Evolutionary conservation across 2,329 filamentous ascomycete genomes (phyloP).

Genomic region (Curvularia eragrostidis): DNA sequence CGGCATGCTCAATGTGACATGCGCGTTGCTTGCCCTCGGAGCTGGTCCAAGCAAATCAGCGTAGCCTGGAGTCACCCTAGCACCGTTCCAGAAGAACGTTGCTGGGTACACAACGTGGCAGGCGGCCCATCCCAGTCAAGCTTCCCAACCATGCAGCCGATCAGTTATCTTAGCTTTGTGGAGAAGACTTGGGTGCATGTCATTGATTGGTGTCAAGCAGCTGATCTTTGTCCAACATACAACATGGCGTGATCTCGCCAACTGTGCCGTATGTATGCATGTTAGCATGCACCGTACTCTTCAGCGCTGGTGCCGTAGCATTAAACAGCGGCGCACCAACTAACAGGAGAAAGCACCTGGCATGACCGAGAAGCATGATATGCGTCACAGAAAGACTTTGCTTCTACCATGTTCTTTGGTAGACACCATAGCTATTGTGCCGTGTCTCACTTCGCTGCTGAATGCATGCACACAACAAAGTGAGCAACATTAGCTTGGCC

Average conservation of each 20-base stretch:
- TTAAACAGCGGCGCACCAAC: constrained; percentile 1
- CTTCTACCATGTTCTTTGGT: constrained; percentile 24
- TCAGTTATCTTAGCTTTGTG: constrained; percentile 10
- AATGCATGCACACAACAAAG: constrained; percentile 11
- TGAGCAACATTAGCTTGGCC: background rate
- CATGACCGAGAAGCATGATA: background rate
- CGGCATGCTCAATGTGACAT: constrained; percentile 34
- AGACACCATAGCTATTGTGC: constrained; percentile 23
- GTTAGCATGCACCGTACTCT: constrained; percentile 13
- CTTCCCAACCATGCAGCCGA: constrained; percentile 12
- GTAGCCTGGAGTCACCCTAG: constrained; percentile 21
- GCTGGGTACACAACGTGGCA: constrained; percentile 14
- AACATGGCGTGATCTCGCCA: constrained; percentile 9
- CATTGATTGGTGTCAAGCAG: constrained; percentile 22
- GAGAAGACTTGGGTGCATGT: constrained; percentile 10
- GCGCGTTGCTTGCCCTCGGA: constrained; percentile 6
- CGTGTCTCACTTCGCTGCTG: constrained; percentile 13
- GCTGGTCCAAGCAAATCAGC: constrained; percentile 23
- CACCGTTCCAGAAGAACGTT: constrained; percentile 36
- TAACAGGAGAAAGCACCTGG: background rate
- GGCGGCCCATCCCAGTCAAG: constrained; percentile 23
- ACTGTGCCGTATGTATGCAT: constrained; percentile 25
- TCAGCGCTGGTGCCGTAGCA: constrained; percentile 4
- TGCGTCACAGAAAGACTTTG: constrained; percentile 22
- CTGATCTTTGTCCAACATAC: constrained; percentile 7